These are phyloP conservation scores for Pseudovirgaria hyperparasitica DNA, from an alignment of 2,329 filamentous ascomycete species.

Conservation along the genomic window DNA sequence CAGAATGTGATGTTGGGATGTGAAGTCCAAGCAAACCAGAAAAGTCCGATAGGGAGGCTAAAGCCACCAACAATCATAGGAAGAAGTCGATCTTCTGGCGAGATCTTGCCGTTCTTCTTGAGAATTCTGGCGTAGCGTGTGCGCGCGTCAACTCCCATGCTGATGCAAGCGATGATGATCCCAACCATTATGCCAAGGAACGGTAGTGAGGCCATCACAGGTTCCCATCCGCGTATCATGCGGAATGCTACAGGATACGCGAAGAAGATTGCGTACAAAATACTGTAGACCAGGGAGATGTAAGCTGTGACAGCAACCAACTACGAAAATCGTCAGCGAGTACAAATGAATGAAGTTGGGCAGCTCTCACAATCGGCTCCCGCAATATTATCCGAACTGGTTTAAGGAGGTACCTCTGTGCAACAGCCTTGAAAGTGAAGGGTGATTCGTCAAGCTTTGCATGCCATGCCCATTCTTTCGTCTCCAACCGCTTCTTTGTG, in stretches of 20 bases:
- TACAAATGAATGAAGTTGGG: too few relatives aligned
- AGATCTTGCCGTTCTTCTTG: constrained; percentile 30
- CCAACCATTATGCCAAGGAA: constrained; percentile 54
- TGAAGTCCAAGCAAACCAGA: constrained; percentile 50
- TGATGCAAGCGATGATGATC: constrained; percentile 44
- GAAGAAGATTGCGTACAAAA: constrained; percentile 43
- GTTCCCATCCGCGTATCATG: constrained; percentile 52
- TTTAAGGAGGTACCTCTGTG: constrained; percentile 52
- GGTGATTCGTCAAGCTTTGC: constrained; percentile 42
- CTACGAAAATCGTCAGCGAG: too few relatives aligned
- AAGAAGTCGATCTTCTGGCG: constrained; percentile 48
- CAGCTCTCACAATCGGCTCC: constrained; percentile 21
- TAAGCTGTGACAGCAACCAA: constrained; percentile 46
- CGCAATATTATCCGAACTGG: constrained; percentile 50
- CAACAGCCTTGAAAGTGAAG: constrained; percentile 46
- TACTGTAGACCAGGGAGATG: constrained; percentile 55
- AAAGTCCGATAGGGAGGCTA: constrained; percentile 44
- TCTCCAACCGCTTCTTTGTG: constrained; percentile 17
- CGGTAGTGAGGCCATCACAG: constrained; percentile 45
- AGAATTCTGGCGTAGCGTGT: too few relatives aligned
- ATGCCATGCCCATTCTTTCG: constrained; percentile 23
- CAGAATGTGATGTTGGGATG: constrained; percentile 38
- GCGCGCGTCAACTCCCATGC: too few relatives aligned
- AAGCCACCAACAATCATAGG: constrained; percentile 53
- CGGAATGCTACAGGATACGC: constrained; percentile 58